Conservation (phyloP, 2,329 filamentous ascomycete species). For the Rhynchosporium secalis region DNA sequence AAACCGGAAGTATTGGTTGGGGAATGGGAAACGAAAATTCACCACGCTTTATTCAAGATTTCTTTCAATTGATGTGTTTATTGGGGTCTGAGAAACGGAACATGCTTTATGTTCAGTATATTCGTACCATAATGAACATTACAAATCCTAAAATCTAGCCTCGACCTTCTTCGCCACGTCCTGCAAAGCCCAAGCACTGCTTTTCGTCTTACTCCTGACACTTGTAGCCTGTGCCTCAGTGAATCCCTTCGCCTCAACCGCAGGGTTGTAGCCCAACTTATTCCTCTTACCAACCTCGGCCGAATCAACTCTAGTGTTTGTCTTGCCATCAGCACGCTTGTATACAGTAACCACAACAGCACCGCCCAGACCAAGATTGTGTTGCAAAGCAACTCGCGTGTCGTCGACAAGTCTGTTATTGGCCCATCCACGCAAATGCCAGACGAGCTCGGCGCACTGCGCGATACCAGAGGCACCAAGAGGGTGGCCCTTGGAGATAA, state of each 20-base stretch:
- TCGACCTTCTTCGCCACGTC: conserved; percentile 75
- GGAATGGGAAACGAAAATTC: no score
- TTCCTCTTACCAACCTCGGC: conserved; percentile 65
- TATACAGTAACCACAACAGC: conserved; percentile 91
- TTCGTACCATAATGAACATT: no score
- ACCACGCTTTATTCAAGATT: no score
- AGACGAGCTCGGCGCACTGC: conserved; percentile 91
- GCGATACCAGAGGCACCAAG: conserved; percentile 93
- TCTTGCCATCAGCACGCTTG: conserved; percentile 73
- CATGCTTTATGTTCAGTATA: no score
- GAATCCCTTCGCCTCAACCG: conserved; percentile 85
- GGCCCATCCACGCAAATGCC: conserved; percentile 94
- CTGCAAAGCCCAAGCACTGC: conserved; percentile 74
- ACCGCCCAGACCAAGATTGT: conserved; percentile 90
- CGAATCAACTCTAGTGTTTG: conserved; percentile 62
- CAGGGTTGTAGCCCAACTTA: conserved; percentile 86
- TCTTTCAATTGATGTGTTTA: no score
- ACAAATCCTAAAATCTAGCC: conserved; percentile 56
- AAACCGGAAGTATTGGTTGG: no score
- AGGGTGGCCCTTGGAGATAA: conserved; percentile 95
- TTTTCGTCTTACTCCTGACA: conserved; percentile 66
- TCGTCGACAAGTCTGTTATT: conserved; percentile 76
- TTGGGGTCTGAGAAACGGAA: no score
- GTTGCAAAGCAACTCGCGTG: conserved; percentile 77
- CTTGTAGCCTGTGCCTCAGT: conserved; percentile 71